Conservation (phyloP, 768 basidiomycete genomes). For the Suillus fuscotomentosus region DNA sequence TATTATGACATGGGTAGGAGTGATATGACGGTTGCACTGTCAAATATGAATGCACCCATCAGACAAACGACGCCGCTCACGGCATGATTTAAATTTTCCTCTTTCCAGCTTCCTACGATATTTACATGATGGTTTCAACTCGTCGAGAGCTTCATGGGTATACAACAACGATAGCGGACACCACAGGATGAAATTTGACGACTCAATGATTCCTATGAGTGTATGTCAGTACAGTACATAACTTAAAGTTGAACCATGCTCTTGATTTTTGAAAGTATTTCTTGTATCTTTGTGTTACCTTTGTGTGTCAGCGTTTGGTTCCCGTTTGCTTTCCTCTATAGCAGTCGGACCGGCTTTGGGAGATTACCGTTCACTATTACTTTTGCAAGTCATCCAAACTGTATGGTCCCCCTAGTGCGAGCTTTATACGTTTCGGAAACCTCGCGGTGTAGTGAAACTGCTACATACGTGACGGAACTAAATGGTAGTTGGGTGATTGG, state of each 20-base stretch:
- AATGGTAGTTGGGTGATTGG: slow-evolving; percentile 46
- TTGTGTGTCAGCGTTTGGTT: not conserved
- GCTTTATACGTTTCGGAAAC: not conserved
- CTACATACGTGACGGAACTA: slow-evolving; percentile 20
- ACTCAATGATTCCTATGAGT: not conserved
- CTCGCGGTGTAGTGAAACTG: not conserved
- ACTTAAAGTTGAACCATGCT: not conserved
- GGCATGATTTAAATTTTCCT: not conserved
- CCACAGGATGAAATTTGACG: not conserved
- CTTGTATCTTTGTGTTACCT: too few relatives aligned
- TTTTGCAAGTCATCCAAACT: not conserved
- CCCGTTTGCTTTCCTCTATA: not conserved
- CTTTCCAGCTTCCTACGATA: not conserved
- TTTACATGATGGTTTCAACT: not conserved
- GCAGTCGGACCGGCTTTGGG: not conserved
- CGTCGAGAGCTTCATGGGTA: not conserved
- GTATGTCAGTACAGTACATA: not conserved
- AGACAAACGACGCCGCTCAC: not conserved
- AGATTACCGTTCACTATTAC: not conserved
- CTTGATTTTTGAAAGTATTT: too few relatives aligned
- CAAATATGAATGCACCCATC: not conserved
- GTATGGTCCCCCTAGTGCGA: not conserved
- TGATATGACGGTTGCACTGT: not conserved
- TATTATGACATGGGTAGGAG: not conserved
- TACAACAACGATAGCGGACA: not conserved